phyloP scores from a whole-genome alignment of 108 stramenopile genomes.

The Licmophora abbreviata region DNA sequence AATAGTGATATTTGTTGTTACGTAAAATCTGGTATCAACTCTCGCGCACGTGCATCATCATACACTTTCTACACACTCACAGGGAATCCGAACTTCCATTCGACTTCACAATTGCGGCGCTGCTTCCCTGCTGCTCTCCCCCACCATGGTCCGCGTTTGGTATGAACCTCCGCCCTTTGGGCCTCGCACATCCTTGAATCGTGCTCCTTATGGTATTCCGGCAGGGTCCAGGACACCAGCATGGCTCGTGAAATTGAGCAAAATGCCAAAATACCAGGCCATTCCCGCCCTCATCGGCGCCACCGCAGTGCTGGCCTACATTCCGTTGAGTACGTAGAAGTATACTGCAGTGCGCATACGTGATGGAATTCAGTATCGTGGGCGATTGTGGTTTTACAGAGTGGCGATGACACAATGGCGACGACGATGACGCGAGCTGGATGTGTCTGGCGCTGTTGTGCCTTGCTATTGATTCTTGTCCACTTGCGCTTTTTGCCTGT shows the following conservation, averaged over 20 bases:
- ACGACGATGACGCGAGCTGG: too few species aligned
- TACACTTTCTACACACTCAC: too few species aligned
- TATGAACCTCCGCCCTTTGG: conserved; percentile 82
- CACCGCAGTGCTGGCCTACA: conserved; percentile 43
- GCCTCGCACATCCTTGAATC: conserved; percentile 65
- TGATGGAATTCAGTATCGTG: background rate
- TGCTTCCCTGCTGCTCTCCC: too few species aligned
- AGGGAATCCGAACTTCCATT: too few species aligned
- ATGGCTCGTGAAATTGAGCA: conserved; percentile 37
- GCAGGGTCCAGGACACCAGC: conserved; percentile 18
- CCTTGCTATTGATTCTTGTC: too few species aligned
- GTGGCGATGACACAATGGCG: too few species aligned
- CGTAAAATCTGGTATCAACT: too few species aligned
- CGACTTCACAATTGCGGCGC: too few species aligned
- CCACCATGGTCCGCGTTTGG: conserved; percentile 62
- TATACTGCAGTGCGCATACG: background rate
- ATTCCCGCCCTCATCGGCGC: conserved; percentile 31
- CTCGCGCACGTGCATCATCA: too few species aligned
- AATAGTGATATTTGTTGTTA: too few species aligned
- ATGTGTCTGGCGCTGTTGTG: too few species aligned
- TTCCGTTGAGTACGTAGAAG: conserved; percentile 63
- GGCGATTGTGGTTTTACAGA: too few species aligned
- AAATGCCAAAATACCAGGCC: conserved; percentile 38
- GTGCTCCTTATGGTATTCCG: conserved; percentile 46
- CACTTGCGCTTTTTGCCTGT: background rate